Evolutionary conservation across 352 stramenopile genomes (phyloP).

Genomic region (Lagenidium giganteum): DNA sequence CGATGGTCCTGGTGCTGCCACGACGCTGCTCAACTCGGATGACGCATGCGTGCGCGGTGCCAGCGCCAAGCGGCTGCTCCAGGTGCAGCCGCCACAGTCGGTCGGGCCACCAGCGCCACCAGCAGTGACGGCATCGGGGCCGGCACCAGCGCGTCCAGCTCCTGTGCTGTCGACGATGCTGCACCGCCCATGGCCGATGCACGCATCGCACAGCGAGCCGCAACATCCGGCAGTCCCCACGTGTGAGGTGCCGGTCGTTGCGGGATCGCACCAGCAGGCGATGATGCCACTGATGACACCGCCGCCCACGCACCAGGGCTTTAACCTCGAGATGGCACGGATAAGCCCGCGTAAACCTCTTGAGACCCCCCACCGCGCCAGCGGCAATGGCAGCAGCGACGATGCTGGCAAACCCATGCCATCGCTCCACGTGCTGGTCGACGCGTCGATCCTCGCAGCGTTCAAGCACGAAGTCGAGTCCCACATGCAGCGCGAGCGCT

Average conservation of each 20-base stretch:
- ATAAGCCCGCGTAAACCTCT: too few species aligned
- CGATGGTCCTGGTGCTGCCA: slow-evolving; percentile 20
- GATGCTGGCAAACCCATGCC: slow-evolving; percentile 21
- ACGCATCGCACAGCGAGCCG: not conserved
- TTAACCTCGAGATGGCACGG: too few species aligned
- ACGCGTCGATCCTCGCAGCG: slow-evolving; percentile 40
- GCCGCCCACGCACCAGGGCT: slow-evolving; percentile 16
- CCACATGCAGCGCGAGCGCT: slow-evolving; percentile 2
- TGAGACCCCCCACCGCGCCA: too few species aligned
- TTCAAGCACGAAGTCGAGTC: slow-evolving; percentile 26
- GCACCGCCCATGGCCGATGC: slow-evolving; percentile 1
- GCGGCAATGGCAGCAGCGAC: not conserved
- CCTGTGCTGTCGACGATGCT: too few species aligned
- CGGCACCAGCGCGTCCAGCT: too few species aligned
- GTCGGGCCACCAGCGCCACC: slow-evolving; percentile 8
- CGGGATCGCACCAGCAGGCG: not conserved
- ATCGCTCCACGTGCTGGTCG: slow-evolving; percentile 45
- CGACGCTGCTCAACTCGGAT: slow-evolving; percentile 30
- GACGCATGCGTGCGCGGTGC: slow-evolving; percentile 34
- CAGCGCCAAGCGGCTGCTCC: slow-evolving; percentile 50
- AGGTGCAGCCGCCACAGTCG: slow-evolving; percentile 34
- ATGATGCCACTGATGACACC: slow-evolving; percentile 26
- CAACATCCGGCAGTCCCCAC: slow-evolving; percentile 4
- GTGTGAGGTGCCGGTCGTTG: too few species aligned
- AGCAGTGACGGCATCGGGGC: not conserved